Conservation (phyloP, 805 yeast genomes). For the Isabelozyma rhagii region DNA sequence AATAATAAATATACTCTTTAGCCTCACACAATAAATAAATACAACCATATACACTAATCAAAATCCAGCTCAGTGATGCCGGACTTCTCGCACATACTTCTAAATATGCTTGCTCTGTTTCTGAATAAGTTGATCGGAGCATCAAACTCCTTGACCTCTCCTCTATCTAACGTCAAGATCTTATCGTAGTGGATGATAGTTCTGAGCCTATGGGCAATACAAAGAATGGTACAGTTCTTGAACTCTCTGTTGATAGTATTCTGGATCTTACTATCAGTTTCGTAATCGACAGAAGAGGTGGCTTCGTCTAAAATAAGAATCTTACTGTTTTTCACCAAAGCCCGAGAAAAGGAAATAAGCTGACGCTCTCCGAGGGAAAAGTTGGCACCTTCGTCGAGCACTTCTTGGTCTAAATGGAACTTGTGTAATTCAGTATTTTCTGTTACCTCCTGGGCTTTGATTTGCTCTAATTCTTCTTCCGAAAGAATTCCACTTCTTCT, state of each 20-base stretch:
- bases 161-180: constrained; percentile 19
- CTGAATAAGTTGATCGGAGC: constrained; percentile 24
- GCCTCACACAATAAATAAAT: too few relatives aligned
- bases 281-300: constrained; percentile 16
- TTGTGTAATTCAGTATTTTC: constrained; percentile 13
- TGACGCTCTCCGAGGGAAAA: constrained; percentile 16
- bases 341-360: constrained; percentile 14
- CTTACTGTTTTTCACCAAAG: constrained; percentile 11
- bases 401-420: constrained; percentile 12
- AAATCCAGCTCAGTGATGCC: constrained; percentile 21
- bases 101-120: constrained; percentile 18
- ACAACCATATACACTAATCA: neutral
- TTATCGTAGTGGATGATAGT: constrained; percentile 12
- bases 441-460: constrained; percentile 20
- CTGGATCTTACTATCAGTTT: constrained; percentile 13
- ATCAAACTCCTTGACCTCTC: constrained; percentile 23
- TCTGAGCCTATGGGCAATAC: constrained; percentile 16
- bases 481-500: constrained; percentile 39
- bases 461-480: constrained; percentile 8
- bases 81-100: constrained; percentile 25
- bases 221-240: constrained; percentile 11
- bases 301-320: constrained; percentile 16
- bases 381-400: constrained; percentile 12
- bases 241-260: constrained; percentile 12
- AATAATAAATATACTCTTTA: too few relatives aligned